Evolutionary conservation across 306 rosid genomes (phyloP), one percentile per base, ranked within the genome.

Genomic region (Lagenaria siceraria): DNA sequence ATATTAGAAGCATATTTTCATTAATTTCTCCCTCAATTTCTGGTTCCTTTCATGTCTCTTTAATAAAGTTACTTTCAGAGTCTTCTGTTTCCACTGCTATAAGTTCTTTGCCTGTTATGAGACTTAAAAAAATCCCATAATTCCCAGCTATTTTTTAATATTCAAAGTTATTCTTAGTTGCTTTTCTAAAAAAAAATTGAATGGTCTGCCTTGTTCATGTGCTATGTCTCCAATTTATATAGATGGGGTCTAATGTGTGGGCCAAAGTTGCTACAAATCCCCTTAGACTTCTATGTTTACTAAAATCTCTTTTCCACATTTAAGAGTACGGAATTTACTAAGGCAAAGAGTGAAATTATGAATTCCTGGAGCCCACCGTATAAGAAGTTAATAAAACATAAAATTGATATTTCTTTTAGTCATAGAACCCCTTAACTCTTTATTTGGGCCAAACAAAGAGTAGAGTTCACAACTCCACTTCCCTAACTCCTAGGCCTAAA

Each of bases 161-260:
- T 10, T 5, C 73, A 11, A 5, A 36, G 73, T 9, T 7, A 1
- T 1, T 19, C 13, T 8, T 62, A 40, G 11, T 11, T 21, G 11
- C 29, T 66, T 66, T 66, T 66, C 53, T 12, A 38, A 40, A 40
- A 66, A 31, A 40, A 10, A 65, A 19, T 65, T 65, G 27, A 65
- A 65, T 36, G 49, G 49, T 24, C 27, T 35, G 72, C 49, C 17
- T 19, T 36, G 27, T 25, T 22, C 55, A 64, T 35, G 74, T 36
- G 49, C 27, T 1, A 33, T 64, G 69, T 62, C 43, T 36, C 49
- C 24, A 6, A 43, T n/a, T n/a, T 46, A 46, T 3, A 12, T 22
- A 71, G 59, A 25, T 70, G 75, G 74, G n/a, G n/a, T 68, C 54
- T 42, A n/a, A 40, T 68, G 74, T 11, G 53, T 68, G 27, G 51